Conservation (phyloP, 805 yeast species). For the Spathaspora passalidarum region DNA sequence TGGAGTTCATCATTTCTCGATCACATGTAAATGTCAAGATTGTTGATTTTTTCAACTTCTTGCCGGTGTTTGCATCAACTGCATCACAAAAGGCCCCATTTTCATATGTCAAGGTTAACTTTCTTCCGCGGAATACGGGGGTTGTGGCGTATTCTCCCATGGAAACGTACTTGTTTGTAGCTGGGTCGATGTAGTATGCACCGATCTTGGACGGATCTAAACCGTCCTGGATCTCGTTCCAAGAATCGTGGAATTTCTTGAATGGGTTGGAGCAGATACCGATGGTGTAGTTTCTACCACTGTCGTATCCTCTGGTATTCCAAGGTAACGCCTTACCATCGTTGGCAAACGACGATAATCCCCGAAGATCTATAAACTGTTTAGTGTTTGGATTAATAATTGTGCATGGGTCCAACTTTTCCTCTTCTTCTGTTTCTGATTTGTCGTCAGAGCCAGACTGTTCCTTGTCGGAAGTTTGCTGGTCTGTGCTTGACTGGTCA, state of each 20-base stretch:
- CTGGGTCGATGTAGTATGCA: constrained; percentile 40
- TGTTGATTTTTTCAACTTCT: constrained; percentile 56
- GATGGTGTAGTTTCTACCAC: constrained; percentile 62
- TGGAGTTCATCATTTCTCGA: constrained; percentile 55
- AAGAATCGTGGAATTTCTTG: constrained; percentile 39
- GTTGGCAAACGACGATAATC: constrained; percentile 47
- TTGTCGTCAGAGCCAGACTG: too few relatives aligned
- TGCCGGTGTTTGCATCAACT: constrained; percentile 38
- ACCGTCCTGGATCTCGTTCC: constrained; percentile 37
- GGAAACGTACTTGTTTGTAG: constrained; percentile 33
- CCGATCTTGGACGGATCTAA: constrained; percentile 41
- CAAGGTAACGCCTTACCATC: constrained; percentile 51
- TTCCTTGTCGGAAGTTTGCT: constrained; percentile 8
- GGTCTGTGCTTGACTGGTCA: not conserved
- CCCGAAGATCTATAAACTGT: constrained; percentile 51
- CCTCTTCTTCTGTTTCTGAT: too few relatives aligned
- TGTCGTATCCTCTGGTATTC: constrained; percentile 69
- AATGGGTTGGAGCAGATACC: constrained; percentile 48
- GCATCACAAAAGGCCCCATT: constrained; percentile 61
- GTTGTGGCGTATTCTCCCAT: constrained; percentile 56
- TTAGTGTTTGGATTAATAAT: constrained; percentile 37
- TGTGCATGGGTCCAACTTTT: constrained; percentile 33
- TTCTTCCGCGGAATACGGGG: constrained; percentile 71
- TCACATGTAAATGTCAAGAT: constrained; percentile 76
- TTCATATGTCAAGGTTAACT: constrained; percentile 64